Evolutionary conservation across 2,329 filamentous ascomycete species (phyloP), one percentile per base, ranked within the genome.

Genomic region (Aspergillus terreus): DNA sequence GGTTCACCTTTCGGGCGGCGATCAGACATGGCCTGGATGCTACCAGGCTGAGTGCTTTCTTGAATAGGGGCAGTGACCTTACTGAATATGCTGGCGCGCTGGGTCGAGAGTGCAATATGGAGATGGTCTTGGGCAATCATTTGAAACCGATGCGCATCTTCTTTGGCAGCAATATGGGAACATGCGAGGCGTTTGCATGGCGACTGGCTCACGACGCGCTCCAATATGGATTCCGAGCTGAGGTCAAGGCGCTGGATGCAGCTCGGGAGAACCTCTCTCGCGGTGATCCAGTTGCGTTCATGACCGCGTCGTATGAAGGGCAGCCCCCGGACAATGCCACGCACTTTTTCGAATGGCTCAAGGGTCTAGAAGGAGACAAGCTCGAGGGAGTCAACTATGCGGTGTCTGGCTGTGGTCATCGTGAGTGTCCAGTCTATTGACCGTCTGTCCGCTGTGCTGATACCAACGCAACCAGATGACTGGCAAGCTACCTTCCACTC

Each of bases 301-400:
- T 92, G 55, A 84, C 84, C 0, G 80, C 87, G 0, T 85, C 83
- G 1, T 92, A 91, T 58, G 87, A 92, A 61, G 88, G 88, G 0
- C 78, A 88, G 49, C 85, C 88, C 0, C 82, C 87, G 0, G 85
- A 89, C 54, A 90, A 92, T 55, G 88, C 87, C 0, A 77, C 74
- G 0, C 78, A 82, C 45, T 91, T 91, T 60, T 78, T 85, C 21
- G 72, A 78, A 15, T 91, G 87, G 87, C 67, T 90, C 5, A 76
- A 83, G 57, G 73, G 62, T 11, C 71, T 81, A 10, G 72, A 79
- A 50, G 76, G 71, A 3, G 71, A 78, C 3, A 73, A 78, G 46
- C 64, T 88, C 19, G 71, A 81, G 7, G 78, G 76, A 6, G 78
- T 86, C 0, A 73, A 79, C 1, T 91, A 85, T 63, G 80, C 85